These are phyloP conservation scores for Fusarium mangiferae DNA, from an alignment of 2,329 filamentous ascomycete genomes.

Conservation along the genomic window DNA sequence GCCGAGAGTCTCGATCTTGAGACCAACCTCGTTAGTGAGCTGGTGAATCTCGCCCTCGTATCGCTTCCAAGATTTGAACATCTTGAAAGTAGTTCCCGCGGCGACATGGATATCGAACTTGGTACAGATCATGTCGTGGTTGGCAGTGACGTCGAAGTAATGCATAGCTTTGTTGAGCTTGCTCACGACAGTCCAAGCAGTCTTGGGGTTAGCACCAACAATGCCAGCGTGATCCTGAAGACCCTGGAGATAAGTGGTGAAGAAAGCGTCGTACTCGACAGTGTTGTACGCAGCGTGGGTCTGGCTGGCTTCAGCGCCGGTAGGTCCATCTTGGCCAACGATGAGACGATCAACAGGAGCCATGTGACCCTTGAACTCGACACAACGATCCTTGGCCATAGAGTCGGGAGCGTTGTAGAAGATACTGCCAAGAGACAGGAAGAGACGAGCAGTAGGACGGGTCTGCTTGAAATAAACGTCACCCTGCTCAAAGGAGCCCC, in stretches of 20 bases:
- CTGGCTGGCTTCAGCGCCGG: background rate
- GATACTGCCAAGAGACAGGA: conserved; percentile 36
- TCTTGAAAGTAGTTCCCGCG: conserved; percentile 20
- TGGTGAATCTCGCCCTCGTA: conserved; percentile 18
- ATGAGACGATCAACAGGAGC: conserved; percentile 22
- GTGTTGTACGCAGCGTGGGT: conserved; percentile 27
- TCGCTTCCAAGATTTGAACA: conserved; percentile 44
- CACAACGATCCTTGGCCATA: conserved; percentile 31
- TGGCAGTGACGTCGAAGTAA: conserved; percentile 29
- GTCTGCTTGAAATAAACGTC: conserved; percentile 33
- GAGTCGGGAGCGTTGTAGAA: conserved; percentile 41
- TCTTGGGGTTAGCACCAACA: background rate
- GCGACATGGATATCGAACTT: background rate
- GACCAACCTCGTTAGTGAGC: conserved; percentile 17
- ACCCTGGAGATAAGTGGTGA: conserved; percentile 23
- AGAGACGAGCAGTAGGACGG: conserved; percentile 7
- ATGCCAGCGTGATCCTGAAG: conserved; percentile 33
- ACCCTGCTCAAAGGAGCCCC: conserved; percentile 37
- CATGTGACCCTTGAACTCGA: conserved; percentile 30
- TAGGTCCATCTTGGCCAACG: conserved; percentile 33
- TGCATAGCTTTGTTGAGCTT: conserved; percentile 29
- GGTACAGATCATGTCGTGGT: conserved; percentile 22
- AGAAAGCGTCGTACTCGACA: conserved; percentile 28
- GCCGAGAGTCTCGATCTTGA: conserved; percentile 32
- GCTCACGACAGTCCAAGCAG: conserved; percentile 18